phyloP scores from a whole-genome alignment of 306 rosid species.

The Medicago ruthenica region DNA sequence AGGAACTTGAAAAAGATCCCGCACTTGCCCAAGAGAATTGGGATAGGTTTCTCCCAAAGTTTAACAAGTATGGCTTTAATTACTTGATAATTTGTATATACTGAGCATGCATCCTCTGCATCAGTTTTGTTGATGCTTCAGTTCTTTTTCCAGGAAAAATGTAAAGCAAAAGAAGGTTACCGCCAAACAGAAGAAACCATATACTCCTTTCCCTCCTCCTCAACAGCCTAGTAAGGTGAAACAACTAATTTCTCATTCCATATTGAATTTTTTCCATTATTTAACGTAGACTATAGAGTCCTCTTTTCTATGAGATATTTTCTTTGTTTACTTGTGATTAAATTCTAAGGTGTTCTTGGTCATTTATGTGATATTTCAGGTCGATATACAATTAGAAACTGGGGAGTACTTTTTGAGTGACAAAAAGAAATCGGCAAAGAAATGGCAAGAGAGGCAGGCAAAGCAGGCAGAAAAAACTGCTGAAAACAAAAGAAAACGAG shows the following conservation, averaged over 20 bases:
- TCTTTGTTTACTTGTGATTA: not conserved
- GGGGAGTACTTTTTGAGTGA: conserved; percentile 91
- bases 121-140: conserved; percentile 32
- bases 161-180: conserved; percentile 76
- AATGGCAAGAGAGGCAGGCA: conserved; percentile 88
- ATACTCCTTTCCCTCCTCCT: conserved; percentile 93
- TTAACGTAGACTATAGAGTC: not conserved
- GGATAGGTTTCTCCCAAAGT: conserved; percentile 97
- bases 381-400: conserved; percentile 83
- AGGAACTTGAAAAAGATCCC: conserved; percentile 96
- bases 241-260: conserved; percentile 7
- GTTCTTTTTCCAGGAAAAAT: conserved; percentile 71
- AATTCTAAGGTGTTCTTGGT: conserved; percentile 5
- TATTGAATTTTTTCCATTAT: not conserved
- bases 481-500: conserved; percentile 85
- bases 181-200: conserved; percentile 75
- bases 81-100: conserved; percentile 30
- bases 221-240: conserved; percentile 90
- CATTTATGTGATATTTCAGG: conserved; percentile 55
- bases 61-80: conserved; percentile 68
- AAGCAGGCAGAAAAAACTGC: conserved; percentile 81
- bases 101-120: conserved; percentile 6
- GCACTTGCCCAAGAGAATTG: conserved; percentile 81
- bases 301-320: not conserved
- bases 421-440: conserved; percentile 78